phyloP scores from a whole-genome alignment of 257 asterid species.

The Apocynum venetum region DNA sequence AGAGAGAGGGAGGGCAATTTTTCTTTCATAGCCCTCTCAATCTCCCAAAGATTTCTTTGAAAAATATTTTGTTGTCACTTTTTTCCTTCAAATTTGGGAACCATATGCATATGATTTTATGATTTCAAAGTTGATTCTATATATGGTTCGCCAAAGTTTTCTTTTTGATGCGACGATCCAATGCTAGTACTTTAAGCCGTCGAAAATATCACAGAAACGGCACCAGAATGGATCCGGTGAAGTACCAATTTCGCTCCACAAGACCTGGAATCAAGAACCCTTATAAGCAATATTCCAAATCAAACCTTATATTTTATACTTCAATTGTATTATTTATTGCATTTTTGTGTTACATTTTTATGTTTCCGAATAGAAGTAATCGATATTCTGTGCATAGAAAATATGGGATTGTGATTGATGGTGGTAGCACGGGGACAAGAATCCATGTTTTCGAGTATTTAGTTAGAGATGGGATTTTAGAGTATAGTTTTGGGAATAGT shows the following conservation, averaged over 20 bases:
- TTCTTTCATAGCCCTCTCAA: conserved; percentile 24
- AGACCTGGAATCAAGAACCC: conserved; percentile 55
- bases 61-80: not conserved
- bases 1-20: conserved; percentile 14
- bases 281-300: conserved; percentile 33
- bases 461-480: conserved; percentile 49
- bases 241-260: conserved; percentile 51
- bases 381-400: conserved; percentile 19
- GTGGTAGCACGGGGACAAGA: conserved; percentile 98
- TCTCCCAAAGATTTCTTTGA: not conserved
- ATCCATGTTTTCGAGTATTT: conserved; percentile 78
- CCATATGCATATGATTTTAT: conserved; percentile 15
- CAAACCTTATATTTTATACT: conserved; percentile 38
- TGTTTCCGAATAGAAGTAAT: conserved; percentile 33
- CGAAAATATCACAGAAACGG: conserved; percentile 17
- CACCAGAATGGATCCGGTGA: conserved; percentile 62
- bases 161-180: conserved; percentile 96
- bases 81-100: conserved; percentile 8
- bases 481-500: conserved; percentile 58
- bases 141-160: conserved; percentile 53
- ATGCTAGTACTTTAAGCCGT: conserved; percentile 57
- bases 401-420: conserved; percentile 83
- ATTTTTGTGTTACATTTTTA: conserved; percentile 45
- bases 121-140: conserved; percentile 16
- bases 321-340: conserved; percentile 29